Conservation (phyloP, 306 rosid species). For the Cucurbita argyrosperma region DNA sequence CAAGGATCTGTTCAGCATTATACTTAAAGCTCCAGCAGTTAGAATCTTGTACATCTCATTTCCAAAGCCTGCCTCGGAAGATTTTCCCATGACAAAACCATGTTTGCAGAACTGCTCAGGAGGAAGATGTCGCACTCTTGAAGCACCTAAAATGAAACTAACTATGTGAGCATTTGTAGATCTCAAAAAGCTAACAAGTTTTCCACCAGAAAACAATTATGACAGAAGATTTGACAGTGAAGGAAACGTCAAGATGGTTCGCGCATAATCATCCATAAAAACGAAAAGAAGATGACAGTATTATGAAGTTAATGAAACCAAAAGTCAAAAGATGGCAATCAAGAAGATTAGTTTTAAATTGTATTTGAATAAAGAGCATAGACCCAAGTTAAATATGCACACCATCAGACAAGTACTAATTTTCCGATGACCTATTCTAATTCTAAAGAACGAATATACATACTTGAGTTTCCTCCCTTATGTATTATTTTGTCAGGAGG, state of each 20-base stretch:
- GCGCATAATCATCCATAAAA: not conserved
- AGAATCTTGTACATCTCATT: conserved; percentile 96
- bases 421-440: not conserved
- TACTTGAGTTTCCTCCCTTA: not conserved
- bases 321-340: not conserved
- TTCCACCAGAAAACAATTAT: not conserved
- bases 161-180: conserved; percentile 6
- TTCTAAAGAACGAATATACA: not conserved
- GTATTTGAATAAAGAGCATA: not conserved
- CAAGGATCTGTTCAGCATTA: conserved; percentile 89
- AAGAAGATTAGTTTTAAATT: not conserved
- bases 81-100: conserved; percentile 83
- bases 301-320: not conserved
- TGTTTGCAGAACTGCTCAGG: conserved; percentile 71
- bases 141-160: conserved; percentile 55
- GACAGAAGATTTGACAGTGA: not conserved
- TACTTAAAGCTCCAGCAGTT: conserved; percentile 72
- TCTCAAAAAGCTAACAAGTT: not conserved
- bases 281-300: not conserved
- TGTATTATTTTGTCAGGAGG: not conserved
- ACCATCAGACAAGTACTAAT: not conserved
- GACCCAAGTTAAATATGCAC: not conserved
- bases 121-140: conserved; percentile 50
- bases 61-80: conserved; percentile 93
- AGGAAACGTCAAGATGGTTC: not conserved